Percentiles rank a stretch among this genome's conserved stretches.
phyloP scores from a whole-genome alignment of 129 eudicot genomes.

The Calendula officinalis region DNA sequence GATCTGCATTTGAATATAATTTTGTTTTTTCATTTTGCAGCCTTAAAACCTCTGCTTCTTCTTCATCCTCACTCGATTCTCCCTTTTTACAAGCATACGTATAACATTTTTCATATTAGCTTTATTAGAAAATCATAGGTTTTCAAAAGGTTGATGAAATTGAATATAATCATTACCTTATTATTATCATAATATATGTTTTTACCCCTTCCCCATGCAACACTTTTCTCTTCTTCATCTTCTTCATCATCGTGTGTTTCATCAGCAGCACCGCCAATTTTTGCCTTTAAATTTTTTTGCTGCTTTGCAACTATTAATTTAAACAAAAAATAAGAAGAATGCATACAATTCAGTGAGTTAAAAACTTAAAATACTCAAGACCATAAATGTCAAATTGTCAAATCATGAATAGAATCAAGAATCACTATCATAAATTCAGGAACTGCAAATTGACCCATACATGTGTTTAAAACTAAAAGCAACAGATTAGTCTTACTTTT shows the following conservation, averaged over 20 bases:
- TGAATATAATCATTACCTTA: neutral
- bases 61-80: slow-evolving; percentile 71
- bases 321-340: too few species aligned
- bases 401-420: too few species aligned
- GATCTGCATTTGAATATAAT: slow-evolving; percentile 56
- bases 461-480: neutral
- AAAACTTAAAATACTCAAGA: too few species aligned
- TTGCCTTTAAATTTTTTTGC: slow-evolving; percentile 53
- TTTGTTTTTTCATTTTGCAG: slow-evolving; percentile 53
- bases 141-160: slow-evolving; percentile 1
- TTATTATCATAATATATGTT: slow-evolving; percentile 38
- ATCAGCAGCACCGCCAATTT: slow-evolving; percentile 67
- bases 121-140: too few species aligned
- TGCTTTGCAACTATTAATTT: slow-evolving; percentile 48
- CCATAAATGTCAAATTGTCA: too few species aligned
- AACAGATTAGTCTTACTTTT: slow-evolving; percentile 52
- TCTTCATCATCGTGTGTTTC: slow-evolving; percentile 69
- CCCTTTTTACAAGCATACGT: slow-evolving; percentile 24
- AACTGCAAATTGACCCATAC: neutral
- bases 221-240: slow-evolving; percentile 51
- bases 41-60: slow-evolving; percentile 58
- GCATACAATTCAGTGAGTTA: too few species aligned
- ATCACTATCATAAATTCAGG: neutral
- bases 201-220: slow-evolving; percentile 56
- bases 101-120: too few species aligned